These are phyloP conservation scores for Populus hybrid DNA, from an alignment of 441 rosid genomes.

Conservation along the genomic window DNA sequence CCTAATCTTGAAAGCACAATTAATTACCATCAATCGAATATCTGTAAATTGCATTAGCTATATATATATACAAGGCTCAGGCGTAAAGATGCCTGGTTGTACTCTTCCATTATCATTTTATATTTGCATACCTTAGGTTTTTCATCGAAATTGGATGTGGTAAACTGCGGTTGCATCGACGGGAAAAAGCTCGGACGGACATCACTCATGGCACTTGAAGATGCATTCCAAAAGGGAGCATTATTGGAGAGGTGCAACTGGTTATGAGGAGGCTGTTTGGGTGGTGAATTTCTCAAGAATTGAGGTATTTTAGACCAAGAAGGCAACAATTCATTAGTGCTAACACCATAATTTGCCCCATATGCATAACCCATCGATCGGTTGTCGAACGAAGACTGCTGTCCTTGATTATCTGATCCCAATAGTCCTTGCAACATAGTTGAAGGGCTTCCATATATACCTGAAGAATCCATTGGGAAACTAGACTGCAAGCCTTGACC, in stretches of 20 bases:
- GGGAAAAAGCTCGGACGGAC: slow-evolving; percentile 59
- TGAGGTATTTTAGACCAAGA: slow-evolving; percentile 61
- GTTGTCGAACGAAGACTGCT: slow-evolving; percentile 32
- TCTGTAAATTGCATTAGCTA: neutral
- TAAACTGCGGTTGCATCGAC: slow-evolving; percentile 50
- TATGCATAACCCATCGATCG: slow-evolving; percentile 33
- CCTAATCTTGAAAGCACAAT: neutral
- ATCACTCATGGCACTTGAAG: slow-evolving; percentile 48
- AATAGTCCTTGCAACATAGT: slow-evolving; percentile 53
- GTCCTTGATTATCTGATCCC: slow-evolving; percentile 26
- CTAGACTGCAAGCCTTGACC: slow-evolving; percentile 48
- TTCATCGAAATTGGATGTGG: slow-evolving; percentile 51
- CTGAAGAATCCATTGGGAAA: slow-evolving; percentile 54
- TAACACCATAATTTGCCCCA: slow-evolving; percentile 42
- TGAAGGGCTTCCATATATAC: slow-evolving; percentile 54
- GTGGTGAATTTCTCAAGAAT: slow-evolving; percentile 67
- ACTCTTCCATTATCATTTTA: neutral
- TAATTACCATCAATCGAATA: neutral
- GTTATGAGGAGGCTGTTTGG: slow-evolving; percentile 50
- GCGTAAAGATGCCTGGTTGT: neutral
- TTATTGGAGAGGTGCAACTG: slow-evolving; percentile 86
- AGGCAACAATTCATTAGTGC: slow-evolving; percentile 36
- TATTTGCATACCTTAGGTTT: slow-evolving; percentile 59
- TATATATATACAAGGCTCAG: neutral
- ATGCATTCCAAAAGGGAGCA: slow-evolving; percentile 89